These are phyloP conservation scores for Trichophyton equinum DNA, from an alignment of 2,329 filamentous ascomycete species.

Conservation along the genomic window DNA sequence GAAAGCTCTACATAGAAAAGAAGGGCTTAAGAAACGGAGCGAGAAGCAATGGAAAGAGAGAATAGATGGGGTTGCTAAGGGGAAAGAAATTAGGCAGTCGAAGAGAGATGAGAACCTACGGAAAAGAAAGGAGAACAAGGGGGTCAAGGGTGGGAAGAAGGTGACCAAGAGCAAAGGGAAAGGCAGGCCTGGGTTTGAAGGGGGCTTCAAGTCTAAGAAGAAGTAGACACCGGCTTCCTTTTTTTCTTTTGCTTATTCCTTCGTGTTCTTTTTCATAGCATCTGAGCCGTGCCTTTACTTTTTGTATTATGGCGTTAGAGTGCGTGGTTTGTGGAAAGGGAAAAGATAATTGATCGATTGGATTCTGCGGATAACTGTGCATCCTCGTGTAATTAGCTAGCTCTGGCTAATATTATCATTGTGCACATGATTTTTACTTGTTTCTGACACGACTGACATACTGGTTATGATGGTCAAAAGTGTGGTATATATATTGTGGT, in stretches of 20 bases:
- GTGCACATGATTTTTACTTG: background rate
- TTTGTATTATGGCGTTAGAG: background rate
- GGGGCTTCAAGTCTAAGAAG: constrained; percentile 51
- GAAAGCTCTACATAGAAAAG: constrained; percentile 89
- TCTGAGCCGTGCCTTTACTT: too few species aligned
- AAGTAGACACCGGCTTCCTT: constrained; percentile 18
- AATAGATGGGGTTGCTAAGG: constrained; percentile 57
- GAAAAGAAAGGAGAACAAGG: constrained; percentile 64
- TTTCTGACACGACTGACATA: too few species aligned
- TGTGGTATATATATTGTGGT: background rate
- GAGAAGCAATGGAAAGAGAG: constrained; percentile 76
- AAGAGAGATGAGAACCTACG: constrained; percentile 70
- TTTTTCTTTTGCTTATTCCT: background rate
- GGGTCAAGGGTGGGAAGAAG: constrained; percentile 37
- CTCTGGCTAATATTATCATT: background rate
- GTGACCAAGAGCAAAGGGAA: constrained; percentile 38
- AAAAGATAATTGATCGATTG: background rate
- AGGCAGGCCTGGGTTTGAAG: constrained; percentile 56
- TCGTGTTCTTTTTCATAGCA: too few species aligned
- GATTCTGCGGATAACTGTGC: background rate
- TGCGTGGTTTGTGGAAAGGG: background rate
- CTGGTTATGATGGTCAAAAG: background rate
- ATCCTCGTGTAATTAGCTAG: background rate
- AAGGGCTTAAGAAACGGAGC: constrained; percentile 79
- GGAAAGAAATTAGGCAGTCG: constrained; percentile 65